Base-by-base conservation (phyloP, 2,329 filamentous ascomycete species). In the Myriosclerotinia duriaeana region DNA sequence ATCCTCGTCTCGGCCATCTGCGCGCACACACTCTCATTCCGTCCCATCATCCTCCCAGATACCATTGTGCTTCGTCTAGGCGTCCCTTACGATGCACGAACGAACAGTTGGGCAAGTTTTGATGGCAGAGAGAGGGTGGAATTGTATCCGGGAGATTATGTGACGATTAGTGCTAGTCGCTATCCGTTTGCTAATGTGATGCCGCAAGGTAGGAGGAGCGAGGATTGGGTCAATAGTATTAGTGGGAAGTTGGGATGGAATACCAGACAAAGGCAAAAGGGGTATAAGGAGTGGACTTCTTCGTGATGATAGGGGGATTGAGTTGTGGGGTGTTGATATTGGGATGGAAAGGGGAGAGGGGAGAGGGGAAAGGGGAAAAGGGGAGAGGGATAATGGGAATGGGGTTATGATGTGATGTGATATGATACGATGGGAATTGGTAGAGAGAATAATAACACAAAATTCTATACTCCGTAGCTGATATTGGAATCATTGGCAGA, bases 31-130 rank as follows among this genome's bases (percentile, higher is more conserved):
- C 83, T 98, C 3, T 96, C 92, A 2, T 98, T 98, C 83, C 85
- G 95, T 14, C 94, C 94, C n/a, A 95, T 98, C 74, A 95, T 98
- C 74, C 83, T 98, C 3, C 95, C 95, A 0, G 95, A 99, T 78
- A 97, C 94, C 0, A 96, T 98, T 69, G 94, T 98, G 1, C 82
- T 99, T 68, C 87, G 95, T 48, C 85, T 97, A 22, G 95, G 94
- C 14, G 93, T 98, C n/a, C 95, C 95, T 0, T 98, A 97, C 77
- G 89, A 96, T 77, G 92, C 93, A 11, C 84, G 95, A 60, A 93
- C 92, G 5, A 90, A 87, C 72, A 93, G 90, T 52, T 99, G 95
- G 94, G 95, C 93, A n/a, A 96, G 92, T 78, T 99, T 99, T 76
- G 95, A 99, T 78, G 95, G 95, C 1, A 86, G 93, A 69, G 92